phyloP scores from a whole-genome alignment of 2,329 filamentous ascomycete species.

The Xylariaceae sp. region DNA sequence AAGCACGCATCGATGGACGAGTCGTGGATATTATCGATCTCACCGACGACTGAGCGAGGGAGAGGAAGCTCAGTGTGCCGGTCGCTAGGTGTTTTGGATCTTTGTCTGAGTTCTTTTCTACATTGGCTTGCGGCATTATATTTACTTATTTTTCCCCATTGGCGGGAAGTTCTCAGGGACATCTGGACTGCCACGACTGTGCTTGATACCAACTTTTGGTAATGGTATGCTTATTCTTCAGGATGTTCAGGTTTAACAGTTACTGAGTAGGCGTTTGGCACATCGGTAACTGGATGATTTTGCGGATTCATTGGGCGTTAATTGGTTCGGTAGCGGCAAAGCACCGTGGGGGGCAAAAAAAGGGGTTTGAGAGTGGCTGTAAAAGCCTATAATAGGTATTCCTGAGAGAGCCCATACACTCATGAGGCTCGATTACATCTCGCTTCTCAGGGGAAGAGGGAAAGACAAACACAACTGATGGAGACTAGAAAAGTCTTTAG shows the following conservation, averaged over 20 bases:
- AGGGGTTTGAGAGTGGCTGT: too few relatives aligned
- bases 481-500: too few relatives aligned
- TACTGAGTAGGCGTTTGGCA: background rate
- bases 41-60: constrained; percentile 20
- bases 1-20: constrained; percentile 11
- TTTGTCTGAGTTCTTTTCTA: background rate
- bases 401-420: too few relatives aligned
- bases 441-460: too few relatives aligned
- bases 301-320: background rate
- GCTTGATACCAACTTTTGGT: background rate
- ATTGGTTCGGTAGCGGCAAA: background rate
- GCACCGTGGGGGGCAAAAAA: background rate
- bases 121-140: constrained; percentile 2
- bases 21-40: constrained; percentile 23
- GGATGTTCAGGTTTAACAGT: background rate
- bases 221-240: background rate
- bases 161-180: background rate
- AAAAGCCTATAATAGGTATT: too few relatives aligned
- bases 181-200: background rate
- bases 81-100: background rate
- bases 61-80: background rate
- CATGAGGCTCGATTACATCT: too few relatives aligned
- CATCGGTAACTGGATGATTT: background rate
- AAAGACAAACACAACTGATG: too few relatives aligned
- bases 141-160: constrained; percentile 6